Evolutionary conservation across 2,329 filamentous ascomycete genomes (phyloP).

Genomic region (Chaetomium sp.): DNA sequence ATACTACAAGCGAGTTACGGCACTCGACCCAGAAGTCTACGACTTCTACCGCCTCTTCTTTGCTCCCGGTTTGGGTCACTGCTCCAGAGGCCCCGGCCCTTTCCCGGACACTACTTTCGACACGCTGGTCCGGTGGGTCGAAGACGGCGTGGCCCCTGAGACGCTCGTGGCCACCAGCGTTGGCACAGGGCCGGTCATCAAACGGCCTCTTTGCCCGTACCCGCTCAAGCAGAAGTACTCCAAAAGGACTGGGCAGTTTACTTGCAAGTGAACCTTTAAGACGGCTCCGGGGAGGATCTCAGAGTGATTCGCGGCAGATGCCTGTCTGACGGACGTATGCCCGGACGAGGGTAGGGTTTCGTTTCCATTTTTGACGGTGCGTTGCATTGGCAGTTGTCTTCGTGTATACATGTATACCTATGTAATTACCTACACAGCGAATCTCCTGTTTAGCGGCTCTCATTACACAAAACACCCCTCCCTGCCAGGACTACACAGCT

Average conservation of each 20-base stretch:
- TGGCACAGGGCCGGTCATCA: background rate
- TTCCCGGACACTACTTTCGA: background rate
- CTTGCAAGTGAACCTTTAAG: background rate
- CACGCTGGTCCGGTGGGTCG: background rate
- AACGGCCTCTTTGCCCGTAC: background rate
- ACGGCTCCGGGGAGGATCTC: too few species aligned
- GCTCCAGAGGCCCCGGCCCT: conserved; percentile 31
- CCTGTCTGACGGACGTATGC: too few species aligned
- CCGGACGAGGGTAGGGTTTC: too few species aligned
- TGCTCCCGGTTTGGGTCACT: conserved; percentile 40
- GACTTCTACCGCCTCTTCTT: conserved; percentile 40
- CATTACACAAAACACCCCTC: too few species aligned
- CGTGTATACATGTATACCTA: too few species aligned
- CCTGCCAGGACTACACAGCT: too few species aligned
- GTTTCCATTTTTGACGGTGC: too few species aligned
- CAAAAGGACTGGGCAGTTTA: background rate
- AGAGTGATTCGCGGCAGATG: too few species aligned
- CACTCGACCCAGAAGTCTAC: conserved; percentile 22
- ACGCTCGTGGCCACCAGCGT: background rate
- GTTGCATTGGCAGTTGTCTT: too few species aligned
- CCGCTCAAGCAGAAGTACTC: background rate
- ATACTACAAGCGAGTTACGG: conserved; percentile 36
- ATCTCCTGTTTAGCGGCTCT: too few species aligned
- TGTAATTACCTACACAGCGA: too few species aligned
- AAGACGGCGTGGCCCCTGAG: background rate